Evolutionary conservation across 164 flowering plant species (phyloP).

Genomic region (Magnolia officinalis): DNA sequence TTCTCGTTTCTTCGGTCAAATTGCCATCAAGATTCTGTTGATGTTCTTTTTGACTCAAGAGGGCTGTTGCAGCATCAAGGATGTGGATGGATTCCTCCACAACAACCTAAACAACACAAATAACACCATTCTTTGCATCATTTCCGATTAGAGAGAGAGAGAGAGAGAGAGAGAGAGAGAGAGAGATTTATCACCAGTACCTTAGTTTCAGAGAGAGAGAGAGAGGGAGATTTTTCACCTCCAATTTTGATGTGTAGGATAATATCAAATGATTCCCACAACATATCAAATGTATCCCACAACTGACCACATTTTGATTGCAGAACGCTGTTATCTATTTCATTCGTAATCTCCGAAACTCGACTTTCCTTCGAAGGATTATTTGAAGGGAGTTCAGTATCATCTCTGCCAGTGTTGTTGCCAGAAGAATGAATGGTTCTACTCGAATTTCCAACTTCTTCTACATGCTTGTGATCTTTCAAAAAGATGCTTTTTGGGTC

Average conservation of each 20-base stretch:
- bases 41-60: neutral
- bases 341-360: neutral
- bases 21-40: neutral
- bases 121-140: neutral
- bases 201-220: conserved; percentile 13
- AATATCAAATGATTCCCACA: neutral
- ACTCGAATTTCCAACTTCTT: neutral
- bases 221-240: neutral
- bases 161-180: neutral
- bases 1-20: conserved; percentile 8
- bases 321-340: conserved; percentile 8
- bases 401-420: neutral
- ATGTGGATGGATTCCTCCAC: conserved; percentile 16
- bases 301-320: neutral
- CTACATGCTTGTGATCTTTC: neutral
- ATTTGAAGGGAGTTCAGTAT: conserved; percentile 8
- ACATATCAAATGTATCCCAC: conserved; percentile 20
- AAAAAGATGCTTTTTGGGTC: conserved; percentile 4
- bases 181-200: conserved; percentile 14
- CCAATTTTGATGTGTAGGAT: no score
- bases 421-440: neutral
- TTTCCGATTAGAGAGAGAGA: neutral
- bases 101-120: conserved; percentile 14
- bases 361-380: neutral
- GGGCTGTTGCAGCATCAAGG: conserved; percentile 14